Percentiles rank a stretch among this genome's conserved stretches.
These are phyloP conservation scores for Corymbia citriodora DNA, from an alignment of 441 rosid genomes.

Conservation along the genomic window DNA sequence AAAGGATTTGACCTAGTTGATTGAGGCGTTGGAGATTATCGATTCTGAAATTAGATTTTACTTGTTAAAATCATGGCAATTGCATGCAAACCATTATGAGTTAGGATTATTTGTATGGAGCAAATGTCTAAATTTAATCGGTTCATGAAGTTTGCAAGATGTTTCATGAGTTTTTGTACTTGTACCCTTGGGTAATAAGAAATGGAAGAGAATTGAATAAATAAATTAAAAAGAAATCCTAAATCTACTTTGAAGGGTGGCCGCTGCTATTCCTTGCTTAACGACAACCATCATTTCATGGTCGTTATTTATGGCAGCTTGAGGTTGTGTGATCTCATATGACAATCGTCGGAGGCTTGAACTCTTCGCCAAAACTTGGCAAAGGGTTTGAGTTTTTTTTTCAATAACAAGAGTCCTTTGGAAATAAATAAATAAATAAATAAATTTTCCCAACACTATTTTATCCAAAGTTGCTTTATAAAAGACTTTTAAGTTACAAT, in stretches of 20 bases:
- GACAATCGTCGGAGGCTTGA: rapidly evolving
- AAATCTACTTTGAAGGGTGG: background rate
- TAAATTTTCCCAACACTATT: no score
- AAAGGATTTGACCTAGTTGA: background rate
- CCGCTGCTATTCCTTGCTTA: background rate
- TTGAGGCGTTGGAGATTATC: background rate
- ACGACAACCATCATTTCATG: background rate
- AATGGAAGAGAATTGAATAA: background rate
- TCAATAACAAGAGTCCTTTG: no score
- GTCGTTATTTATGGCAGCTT: background rate
- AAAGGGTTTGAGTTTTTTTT: background rate
- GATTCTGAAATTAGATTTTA: background rate
- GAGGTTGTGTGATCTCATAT: background rate
- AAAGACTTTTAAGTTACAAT: no score
- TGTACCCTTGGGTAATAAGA: background rate
- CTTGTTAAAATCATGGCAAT: background rate
- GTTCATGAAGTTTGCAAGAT: background rate
- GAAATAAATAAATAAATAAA: no score
- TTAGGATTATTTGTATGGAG: background rate
- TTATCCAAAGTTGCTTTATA: background rate
- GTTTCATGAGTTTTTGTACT: background rate
- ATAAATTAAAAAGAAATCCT: background rate
- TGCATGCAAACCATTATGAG: background rate
- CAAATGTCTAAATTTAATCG: background rate
- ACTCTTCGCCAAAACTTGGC: rapidly evolving